Evolutionary conservation across 2,329 filamentous ascomycete genomes (phyloP).

Genomic region (Colletotrichum sp.): DNA sequence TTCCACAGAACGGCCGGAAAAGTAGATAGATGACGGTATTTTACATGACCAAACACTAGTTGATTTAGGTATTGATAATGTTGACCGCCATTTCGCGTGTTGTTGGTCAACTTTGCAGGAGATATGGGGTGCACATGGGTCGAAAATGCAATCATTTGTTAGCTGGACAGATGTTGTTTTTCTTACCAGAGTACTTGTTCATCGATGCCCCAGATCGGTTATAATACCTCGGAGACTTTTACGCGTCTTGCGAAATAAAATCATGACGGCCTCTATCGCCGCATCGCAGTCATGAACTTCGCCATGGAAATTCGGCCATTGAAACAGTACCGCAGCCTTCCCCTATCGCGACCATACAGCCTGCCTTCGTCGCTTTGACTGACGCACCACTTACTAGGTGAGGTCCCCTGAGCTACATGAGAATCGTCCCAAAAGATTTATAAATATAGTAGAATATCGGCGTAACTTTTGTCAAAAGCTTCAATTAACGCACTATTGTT

Average conservation of each 20-base stretch:
- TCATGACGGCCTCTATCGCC: accelerated
- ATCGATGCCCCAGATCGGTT: neutral
- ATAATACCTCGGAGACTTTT: neutral
- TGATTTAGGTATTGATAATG: neutral
- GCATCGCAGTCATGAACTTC: neutral
- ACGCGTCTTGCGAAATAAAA: neutral
- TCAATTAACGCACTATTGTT: neutral
- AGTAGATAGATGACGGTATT: accelerated
- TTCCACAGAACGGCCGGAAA: neutral
- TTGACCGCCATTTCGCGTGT: neutral
- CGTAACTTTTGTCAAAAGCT: neutral
- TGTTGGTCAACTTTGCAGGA: neutral
- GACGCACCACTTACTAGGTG: neutral
- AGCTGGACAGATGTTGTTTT: neutral
- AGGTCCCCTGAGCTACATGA: neutral
- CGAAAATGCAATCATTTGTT: neutral
- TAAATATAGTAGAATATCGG: neutral
- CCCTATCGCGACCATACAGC: neutral
- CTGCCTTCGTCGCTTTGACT: neutral
- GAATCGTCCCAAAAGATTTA: neutral
- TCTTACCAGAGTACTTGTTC: neutral
- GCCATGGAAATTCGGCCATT: neutral
- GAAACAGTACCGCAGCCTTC: neutral
- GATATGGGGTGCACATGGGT: neutral
- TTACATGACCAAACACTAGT: neutral